Evolutionary conservation across 2,329 filamentous ascomycete species (phyloP), one percentile per base, ranked within the genome.

Genomic region (Colletotrichum kahawae): DNA sequence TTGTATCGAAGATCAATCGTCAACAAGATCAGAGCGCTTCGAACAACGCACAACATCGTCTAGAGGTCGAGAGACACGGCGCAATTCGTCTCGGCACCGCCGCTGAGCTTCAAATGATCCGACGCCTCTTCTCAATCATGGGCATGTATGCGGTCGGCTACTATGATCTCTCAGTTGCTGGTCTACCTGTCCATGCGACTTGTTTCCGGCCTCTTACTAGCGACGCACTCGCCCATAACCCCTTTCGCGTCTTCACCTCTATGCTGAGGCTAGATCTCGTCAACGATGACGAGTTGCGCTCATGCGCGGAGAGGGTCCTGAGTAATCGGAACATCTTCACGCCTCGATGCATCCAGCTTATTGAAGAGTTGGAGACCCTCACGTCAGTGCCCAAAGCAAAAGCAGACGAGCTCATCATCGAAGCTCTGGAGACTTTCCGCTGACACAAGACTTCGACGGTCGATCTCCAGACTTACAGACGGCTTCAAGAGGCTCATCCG

Each of bases 81-180:
- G 88, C 88, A 4, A 88, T 90, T 43, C 83, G 88, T 0, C 82
- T 89, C 0, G 87, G 88, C 5, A 88, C 85, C 2, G 56, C 82
- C 1, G 67, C 83, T 7, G 88, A 90, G 75, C 79, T 89, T 14
- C 77, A 78, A 7, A 86, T 81, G 3, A 84, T 88, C 43, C 68
- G 81, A 1, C 84, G 87, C 12, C 78, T 90, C 24, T 89, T 90
- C 72, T 80, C 81, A 0, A 71, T 89, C 4, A 80, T 90, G 74
- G 87, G 85, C 8, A 86, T 90, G 84, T 78, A 85, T 24, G 83
- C 88, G 0, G 87, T 90, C 0, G 88, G 87, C 1, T 89, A 90
- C 77, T 90, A 90, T 76, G 87, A 90, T 70, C 82, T 90, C 0
- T 84, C 83, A 1, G 77, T 84, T 0, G 87, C 85, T 3, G 84